Evolutionary conservation across 2,329 filamentous ascomycete species (phyloP).

Genomic region (Fonsecaea multimorphosa): DNA sequence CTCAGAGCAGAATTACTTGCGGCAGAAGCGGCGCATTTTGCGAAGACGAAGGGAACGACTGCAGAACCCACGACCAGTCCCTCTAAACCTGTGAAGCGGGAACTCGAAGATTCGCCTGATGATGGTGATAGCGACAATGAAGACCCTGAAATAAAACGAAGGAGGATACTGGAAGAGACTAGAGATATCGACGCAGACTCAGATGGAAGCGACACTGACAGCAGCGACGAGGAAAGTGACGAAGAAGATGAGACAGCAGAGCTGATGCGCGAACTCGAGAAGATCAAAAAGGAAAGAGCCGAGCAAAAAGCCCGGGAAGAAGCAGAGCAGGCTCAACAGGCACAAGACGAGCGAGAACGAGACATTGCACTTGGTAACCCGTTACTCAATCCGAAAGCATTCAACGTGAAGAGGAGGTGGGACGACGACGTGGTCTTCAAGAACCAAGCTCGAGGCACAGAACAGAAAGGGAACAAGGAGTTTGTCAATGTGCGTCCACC

Average conservation of each 20-base stretch:
- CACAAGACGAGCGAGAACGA: slow-evolving; percentile 81
- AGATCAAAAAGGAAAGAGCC: slow-evolving; percentile 85
- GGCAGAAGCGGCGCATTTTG: slow-evolving; percentile 85
- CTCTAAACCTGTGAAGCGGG: slow-evolving; percentile 63
- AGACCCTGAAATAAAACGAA: slow-evolving; percentile 79
- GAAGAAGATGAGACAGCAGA: slow-evolving; percentile 86
- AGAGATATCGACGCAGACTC: slow-evolving; percentile 81
- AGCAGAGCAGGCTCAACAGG: slow-evolving; percentile 76
- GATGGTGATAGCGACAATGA: slow-evolving; percentile 59
- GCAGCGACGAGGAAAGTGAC: slow-evolving; percentile 70
- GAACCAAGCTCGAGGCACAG: slow-evolving; percentile 94
- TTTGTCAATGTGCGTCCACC: slow-evolving; percentile 82
- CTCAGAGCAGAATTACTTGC: slow-evolving; percentile 87
- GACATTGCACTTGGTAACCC: slow-evolving; percentile 94
- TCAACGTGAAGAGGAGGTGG: slow-evolving; percentile 85
- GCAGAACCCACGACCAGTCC: slow-evolving; percentile 42
- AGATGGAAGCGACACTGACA: slow-evolving; percentile 65
- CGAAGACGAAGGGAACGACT: slow-evolving; percentile 70
- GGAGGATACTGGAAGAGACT: slow-evolving; percentile 85
- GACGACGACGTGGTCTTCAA: slow-evolving; percentile 99
- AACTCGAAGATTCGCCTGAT: slow-evolving; percentile 60
- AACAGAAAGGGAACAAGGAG: slow-evolving; percentile 88
- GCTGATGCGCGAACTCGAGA: slow-evolving; percentile 88
- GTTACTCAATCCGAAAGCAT: slow-evolving; percentile 84
- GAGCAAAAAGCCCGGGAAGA: slow-evolving; percentile 83